phyloP scores from a whole-genome alignment of 495 filamentous ascomycete species.

The Aspergillus sclerotioniger region DNA sequence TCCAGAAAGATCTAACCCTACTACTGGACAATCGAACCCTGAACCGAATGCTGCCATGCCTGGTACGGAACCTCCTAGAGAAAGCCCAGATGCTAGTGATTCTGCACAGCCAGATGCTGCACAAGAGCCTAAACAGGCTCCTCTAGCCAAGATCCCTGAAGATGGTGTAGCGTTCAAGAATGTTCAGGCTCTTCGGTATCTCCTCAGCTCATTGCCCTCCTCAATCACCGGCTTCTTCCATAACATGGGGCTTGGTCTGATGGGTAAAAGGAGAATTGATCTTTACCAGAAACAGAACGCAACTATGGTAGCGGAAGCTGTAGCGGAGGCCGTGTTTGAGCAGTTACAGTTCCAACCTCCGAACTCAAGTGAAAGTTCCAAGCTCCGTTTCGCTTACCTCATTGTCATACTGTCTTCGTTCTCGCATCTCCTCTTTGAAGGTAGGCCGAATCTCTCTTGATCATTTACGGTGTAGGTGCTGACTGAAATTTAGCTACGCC shows the following conservation, averaged over 20 bases:
- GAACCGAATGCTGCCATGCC: conserved; percentile 17
- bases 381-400: conserved; percentile 69
- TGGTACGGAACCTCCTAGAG: conserved; percentile 18
- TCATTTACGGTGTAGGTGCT: conserved; percentile 8
- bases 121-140: conserved; percentile 38
- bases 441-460: conserved; percentile 29
- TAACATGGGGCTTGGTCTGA: conserved; percentile 72
- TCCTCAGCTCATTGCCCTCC: conserved; percentile 71
- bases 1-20: conserved; percentile 42
- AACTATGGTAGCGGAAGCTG: conserved; percentile 68
- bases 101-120: conserved; percentile 22
- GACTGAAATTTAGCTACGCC: conserved; percentile 34
- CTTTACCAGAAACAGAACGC: conserved; percentile 63
- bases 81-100: conserved; percentile 21
- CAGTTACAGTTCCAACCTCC: conserved; percentile 56
- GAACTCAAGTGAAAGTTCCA: conserved; percentile 38
- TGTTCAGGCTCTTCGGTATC: conserved; percentile 67
- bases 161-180: conserved; percentile 68
- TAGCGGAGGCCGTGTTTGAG: conserved; percentile 67
- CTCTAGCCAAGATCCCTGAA: conserved; percentile 39
- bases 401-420: conserved; percentile 75
- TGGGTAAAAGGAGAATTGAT: conserved; percentile 69
- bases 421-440: conserved; percentile 75
- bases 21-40: conserved; percentile 29
- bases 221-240: conserved; percentile 76